phyloP scores from a whole-genome alignment of 495 filamentous ascomycete genomes.

The Delitschia confertaspora region DNA sequence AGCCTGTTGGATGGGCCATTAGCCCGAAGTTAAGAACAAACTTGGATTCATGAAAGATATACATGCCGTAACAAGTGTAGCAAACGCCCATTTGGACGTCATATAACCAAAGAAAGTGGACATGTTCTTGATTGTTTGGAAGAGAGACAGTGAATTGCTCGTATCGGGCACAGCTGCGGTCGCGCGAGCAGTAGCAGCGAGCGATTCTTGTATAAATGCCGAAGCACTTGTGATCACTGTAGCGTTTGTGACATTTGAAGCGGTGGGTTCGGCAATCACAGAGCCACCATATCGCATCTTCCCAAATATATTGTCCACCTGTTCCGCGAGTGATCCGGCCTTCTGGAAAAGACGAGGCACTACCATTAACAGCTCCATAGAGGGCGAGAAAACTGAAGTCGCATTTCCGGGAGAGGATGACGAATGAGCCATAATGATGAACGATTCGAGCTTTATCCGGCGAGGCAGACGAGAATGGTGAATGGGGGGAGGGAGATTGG shows the following conservation, averaged over 20 bases:
- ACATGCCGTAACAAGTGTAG: constrained; percentile 66
- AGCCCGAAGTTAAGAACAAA: not conserved
- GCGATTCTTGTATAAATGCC: constrained; percentile 30
- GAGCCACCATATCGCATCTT: constrained; percentile 46
- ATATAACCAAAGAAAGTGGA: constrained; percentile 85
- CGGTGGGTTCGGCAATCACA: constrained; percentile 50
- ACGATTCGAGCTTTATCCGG: too few relatives aligned
- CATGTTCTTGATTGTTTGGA: constrained; percentile 48
- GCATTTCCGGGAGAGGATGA: constrained; percentile 11
- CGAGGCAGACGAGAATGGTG: too few relatives aligned
- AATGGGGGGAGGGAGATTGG: too few relatives aligned
- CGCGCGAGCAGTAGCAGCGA: constrained; percentile 33
- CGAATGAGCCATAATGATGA: constrained; percentile 15
- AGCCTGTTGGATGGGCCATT: constrained; percentile 41
- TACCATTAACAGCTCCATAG: constrained; percentile 47
- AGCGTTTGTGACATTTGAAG: constrained; percentile 28
- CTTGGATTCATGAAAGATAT: too few relatives aligned
- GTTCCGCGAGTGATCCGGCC: constrained; percentile 50
- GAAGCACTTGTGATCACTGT: constrained; percentile 29
- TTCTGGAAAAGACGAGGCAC: constrained; percentile 57
- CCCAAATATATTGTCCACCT: constrained; percentile 50
- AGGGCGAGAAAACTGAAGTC: constrained; percentile 25
- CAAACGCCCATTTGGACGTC: constrained; percentile 87
- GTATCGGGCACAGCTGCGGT: constrained; percentile 12
- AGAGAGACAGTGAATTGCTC: constrained; percentile 14